Evolutionary conservation across 371 early-diverging fungal species (phyloP), one percentile per base, ranked within the genome.

Genomic region (Rhizopus sp.): DNA sequence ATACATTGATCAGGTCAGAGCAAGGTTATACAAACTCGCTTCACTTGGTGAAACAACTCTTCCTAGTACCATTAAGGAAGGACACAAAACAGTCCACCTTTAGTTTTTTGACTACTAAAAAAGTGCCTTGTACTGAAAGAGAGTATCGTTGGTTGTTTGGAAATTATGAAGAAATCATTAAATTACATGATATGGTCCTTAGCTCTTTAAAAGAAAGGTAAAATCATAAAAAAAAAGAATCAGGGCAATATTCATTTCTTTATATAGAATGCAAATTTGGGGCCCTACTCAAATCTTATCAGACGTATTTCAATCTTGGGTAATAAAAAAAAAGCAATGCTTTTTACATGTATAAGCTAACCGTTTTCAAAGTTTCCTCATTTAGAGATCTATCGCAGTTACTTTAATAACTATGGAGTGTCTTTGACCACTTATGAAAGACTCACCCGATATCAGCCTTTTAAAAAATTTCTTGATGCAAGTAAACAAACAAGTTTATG

Each of bases 391-490:
- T 78, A 78, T 37, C 62, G 59, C 32, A 49, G 48, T 7, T 78
- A 75, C 50, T 52, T 75, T 7, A 65, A 66, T 7, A 72, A 78
- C 49, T 78, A 78, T 47, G 72, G 50, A 54, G 63, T 70, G 12
- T 62, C 71, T 7, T 59, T 78, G 7, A 72, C 75, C 17, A 78
- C 75, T 4, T 72, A 70, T 57, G 78, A 78, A 40, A 60, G 75
- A 29, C 53, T 78, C 9, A 60, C 69, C 23, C 55, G 70, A 51
- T 74, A 72, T 39, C 69, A 70, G 40, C 75, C 78, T 3, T 78
- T 78, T 34, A 75, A 75, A 48, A 78, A 78, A 53, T 78, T 74
- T 55, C 62, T 78, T 45, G 75, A 75, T 50, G 77, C 67, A 66
- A 67, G 68, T 59, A 55, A 55, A 46, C 6, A 42, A 13, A 34